Evolutionary conservation across 2,329 filamentous ascomycete species (phyloP), one percentile per base, ranked within the genome.

Genomic region (Fusarium protoensiforme): DNA sequence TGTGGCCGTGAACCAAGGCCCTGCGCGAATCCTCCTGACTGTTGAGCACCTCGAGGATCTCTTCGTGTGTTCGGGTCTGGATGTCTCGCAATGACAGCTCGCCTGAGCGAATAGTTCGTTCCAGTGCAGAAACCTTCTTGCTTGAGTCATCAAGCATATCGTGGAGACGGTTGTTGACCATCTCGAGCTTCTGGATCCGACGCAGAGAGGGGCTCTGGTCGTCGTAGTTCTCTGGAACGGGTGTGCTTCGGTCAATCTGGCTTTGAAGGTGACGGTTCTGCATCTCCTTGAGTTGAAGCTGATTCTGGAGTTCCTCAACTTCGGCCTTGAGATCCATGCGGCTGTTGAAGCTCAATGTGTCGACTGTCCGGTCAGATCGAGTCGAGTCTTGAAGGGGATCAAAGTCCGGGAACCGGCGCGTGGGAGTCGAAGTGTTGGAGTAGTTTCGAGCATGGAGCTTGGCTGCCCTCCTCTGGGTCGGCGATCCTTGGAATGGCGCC

Each of bases 91-190:
- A 87, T 0, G 94, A 96, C 7, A 98, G 86, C 81, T 98, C 94
- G 14, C 95, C 96, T 38, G 92, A 93, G 66, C 92, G 93, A 65
- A 98, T 92, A 68, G 92, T 95, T 80, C 94, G 93, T 83, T 98
- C 96, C 24, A 98, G 84, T 1, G 92, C 90, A 8, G 96, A 98
- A 3, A 98, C 92, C 84, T 98, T 98, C 86, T 94, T 96, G 20
- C 92, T 88, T 4, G 96, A 98, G 81, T 98, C 95, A 81, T 98
- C 96, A 7, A 98, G 91, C 89, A 97, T 94, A 72, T 97, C 94
- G 78, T 98, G 96, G 16, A 98, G 88, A 65, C 95, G 92, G 81
- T 90, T 95, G 83, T 98, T 98, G 80, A 94, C 96, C 76, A 94
- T 91, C 83, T 98, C 96, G 7, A 98, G 89, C 83, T 98, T 96